Conservation (phyloP, 176 grass and related monocot genomes). For the Saccharum officinarum region DNA sequence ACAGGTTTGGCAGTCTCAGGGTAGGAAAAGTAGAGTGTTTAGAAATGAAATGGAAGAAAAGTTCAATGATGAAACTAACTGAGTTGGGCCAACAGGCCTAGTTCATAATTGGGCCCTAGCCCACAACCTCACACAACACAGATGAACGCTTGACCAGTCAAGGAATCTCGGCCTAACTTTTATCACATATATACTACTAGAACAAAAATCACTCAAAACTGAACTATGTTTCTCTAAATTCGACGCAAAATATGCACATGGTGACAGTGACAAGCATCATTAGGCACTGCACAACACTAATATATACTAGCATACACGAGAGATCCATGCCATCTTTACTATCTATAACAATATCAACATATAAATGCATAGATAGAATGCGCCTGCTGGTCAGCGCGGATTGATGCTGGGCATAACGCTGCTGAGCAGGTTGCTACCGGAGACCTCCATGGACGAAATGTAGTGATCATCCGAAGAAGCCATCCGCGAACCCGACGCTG, state of each 20-base stretch:
- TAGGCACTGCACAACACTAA: neutral
- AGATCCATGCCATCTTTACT: neutral
- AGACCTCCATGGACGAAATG: conserved; percentile 77
- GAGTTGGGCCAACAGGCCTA: no score
- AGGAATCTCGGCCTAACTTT: neutral
- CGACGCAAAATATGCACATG: neutral
- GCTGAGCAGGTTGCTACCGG: conserved; percentile 86
- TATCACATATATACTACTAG: neutral
- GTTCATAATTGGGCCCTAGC: neutral
- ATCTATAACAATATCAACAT: neutral
- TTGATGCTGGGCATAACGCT: conserved; percentile 63
- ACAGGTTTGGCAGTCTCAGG: no score
- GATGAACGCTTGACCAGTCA: neutral
- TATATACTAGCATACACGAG: neutral
- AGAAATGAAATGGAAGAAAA: no score
- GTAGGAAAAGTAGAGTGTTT: no score
- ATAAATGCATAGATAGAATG: neutral
- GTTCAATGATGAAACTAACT: no score
- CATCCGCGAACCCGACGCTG: conserved; percentile 27
- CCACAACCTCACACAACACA: neutral
- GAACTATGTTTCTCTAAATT: neutral
- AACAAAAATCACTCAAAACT: no score
- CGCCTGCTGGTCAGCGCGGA: conserved; percentile 51
- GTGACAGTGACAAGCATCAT: neutral
- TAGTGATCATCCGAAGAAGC: conserved; percentile 46